Evolutionary conservation across 139 green algal genomes (phyloP), one percentile per base, ranked within the genome.

Genomic region (Desmodesmus armatus): DNA sequence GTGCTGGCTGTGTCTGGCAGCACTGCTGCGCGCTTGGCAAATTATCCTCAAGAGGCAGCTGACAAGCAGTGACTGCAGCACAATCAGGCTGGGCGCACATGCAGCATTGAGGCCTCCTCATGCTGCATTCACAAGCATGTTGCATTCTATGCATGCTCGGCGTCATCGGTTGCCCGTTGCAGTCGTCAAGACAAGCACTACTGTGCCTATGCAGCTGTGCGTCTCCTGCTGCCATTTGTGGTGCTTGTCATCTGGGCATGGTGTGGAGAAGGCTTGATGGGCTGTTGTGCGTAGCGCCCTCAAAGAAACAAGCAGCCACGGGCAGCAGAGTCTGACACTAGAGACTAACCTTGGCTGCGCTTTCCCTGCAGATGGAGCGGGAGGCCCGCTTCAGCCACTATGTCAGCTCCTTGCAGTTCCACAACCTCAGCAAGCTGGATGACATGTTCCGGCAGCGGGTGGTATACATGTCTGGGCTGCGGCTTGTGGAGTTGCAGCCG

Each of bases 311-410:
- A n/a, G n/a, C n/a, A n/a, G n/a, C n/a, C n/a, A n/a, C n/a, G n/a
- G n/a, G n/a, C n/a, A n/a, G n/a, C n/a, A n/a, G n/a, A n/a, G n/a
- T n/a, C n/a, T n/a, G n/a, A n/a, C n/a, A n/a, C n/a, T n/a, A n/a
- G n/a, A n/a, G n/a, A n/a, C n/a, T 55, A 7, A 55, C 47, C 47
- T 55, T 13, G 47, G 33, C 53, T 71, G 35, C 3, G 11, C 27
- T 73, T 17, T 5, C 33, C 6, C 31, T 83, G 69, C 72, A 89
- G 84, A 69, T 85, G 3, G 92, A 95, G 88, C 43, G 58, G 0
- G 90, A 94, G 85, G 92, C 87, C 3, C 88, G 91, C 21, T 96
- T 92, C 87, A 72, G 85, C 9, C 75, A 90, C 77, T 96, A 93
- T 53, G 86, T 95, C 17, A 69, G 31, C 37, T 73, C 67, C 67